Evolutionary conservation across 2,329 filamentous ascomycete genomes (phyloP).

Genomic region (Cladophialophora exuberans): DNA sequence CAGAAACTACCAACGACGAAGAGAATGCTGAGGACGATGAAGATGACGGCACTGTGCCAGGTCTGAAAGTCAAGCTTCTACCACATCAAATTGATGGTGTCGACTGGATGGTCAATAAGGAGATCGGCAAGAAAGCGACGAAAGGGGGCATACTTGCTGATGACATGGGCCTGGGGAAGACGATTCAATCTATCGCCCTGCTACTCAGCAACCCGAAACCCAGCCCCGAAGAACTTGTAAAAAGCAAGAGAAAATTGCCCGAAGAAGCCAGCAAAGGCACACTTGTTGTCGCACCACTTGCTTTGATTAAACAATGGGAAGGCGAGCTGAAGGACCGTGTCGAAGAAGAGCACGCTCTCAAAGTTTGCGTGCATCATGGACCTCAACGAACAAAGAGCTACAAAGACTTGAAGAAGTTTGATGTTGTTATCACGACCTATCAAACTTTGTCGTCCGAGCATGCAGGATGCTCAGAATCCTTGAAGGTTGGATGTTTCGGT

Average conservation of each 20-base stretch:
- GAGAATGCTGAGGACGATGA: constrained; percentile 52
- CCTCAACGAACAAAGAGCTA: constrained; percentile 78
- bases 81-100: constrained; percentile 95
- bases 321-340: constrained; percentile 86
- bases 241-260: constrained; percentile 66
- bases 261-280: constrained; percentile 75
- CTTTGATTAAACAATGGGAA: constrained; percentile 97
- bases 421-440: constrained; percentile 97
- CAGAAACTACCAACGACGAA: constrained; percentile 39
- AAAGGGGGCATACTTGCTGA: constrained; percentile 93
- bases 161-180: constrained; percentile 95
- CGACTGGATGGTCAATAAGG: constrained; percentile 91
- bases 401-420: constrained; percentile 77
- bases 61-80: constrained; percentile 82
- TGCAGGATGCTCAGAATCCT: constrained; percentile 62
- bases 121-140: constrained; percentile 81
- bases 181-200: constrained; percentile 87
- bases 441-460: constrained; percentile 93
- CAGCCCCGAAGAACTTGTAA: constrained; percentile 47
- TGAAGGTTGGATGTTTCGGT: constrained; percentile 83
- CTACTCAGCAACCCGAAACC: constrained; percentile 82
- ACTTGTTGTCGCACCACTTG: constrained; percentile 87
- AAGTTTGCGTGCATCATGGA: constrained; percentile 89
- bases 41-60: constrained; percentile 70
- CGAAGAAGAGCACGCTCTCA: constrained; percentile 67